Evolutionary conservation across 2,329 filamentous ascomycete species (phyloP).

Genomic region (Alternaria sp.): DNA sequence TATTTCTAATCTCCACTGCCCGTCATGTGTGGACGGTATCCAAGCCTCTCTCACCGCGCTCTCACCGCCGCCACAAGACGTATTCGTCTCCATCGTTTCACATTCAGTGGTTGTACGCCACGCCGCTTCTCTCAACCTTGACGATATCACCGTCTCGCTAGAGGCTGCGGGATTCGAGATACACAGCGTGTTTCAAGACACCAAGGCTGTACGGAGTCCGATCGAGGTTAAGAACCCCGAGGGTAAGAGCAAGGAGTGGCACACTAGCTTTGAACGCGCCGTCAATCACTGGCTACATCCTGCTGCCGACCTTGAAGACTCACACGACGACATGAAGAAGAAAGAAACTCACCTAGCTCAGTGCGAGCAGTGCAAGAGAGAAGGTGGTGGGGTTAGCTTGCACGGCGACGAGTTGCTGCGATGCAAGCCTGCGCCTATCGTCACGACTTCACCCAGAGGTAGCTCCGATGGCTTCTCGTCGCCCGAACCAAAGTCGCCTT

Average conservation of each 20-base stretch:
- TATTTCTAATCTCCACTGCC: constrained; percentile 78
- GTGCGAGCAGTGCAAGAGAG: constrained; percentile 44
- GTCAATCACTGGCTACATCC: constrained; percentile 38
- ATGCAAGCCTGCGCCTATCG: constrained; percentile 20
- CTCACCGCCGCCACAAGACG: constrained; percentile 59
- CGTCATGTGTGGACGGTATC: constrained; percentile 74
- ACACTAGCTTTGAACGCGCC: constrained; percentile 44
- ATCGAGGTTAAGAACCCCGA: constrained; percentile 21
- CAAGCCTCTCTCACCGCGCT: constrained; percentile 60
- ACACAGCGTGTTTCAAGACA: constrained; percentile 53
- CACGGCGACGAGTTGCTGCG: constrained; percentile 11
- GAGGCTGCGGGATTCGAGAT: constrained; percentile 67
- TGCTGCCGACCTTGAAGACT: constrained; percentile 5
- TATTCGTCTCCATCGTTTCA: constrained; percentile 74
- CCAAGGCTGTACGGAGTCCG: constrained; percentile 17
- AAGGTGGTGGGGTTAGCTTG: constrained; percentile 33
- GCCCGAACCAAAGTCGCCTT: constrained; percentile 13
- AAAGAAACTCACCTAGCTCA: constrained; percentile 40
- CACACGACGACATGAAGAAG: constrained; percentile 37
- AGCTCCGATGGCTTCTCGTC: constrained; percentile 20
- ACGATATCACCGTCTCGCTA: constrained; percentile 54
- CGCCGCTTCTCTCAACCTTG: constrained; percentile 49
- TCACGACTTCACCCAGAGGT: constrained; percentile 14
- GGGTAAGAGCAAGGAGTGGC: constrained; percentile 34
- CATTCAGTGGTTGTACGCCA: constrained; percentile 71